A percentile compares a stretch with the other conserved stretches of the same genome.
Conservation (phyloP, 257 asterid genomes). For the Solanum paucissectum region DNA sequence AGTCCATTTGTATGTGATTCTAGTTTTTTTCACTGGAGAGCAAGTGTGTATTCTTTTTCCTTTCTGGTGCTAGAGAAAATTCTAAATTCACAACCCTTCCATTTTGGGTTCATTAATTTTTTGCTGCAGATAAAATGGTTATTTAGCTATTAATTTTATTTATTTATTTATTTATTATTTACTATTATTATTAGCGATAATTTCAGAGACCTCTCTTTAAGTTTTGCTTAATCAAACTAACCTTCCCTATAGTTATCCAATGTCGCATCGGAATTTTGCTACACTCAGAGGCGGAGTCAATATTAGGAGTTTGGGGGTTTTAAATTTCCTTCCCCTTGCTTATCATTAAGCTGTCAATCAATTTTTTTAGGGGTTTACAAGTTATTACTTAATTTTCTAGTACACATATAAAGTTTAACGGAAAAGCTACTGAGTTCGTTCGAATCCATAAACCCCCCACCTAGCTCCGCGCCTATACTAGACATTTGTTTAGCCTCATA, state of each 20-base stretch:
- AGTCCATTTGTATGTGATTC: slow-evolving; percentile 26
- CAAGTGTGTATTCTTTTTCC: slow-evolving; percentile 24
- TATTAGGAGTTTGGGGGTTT: too few relatives aligned
- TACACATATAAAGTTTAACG: too few relatives aligned
- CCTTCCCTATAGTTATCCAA: not conserved
- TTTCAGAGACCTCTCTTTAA: not conserved
- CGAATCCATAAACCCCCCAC: too few relatives aligned
- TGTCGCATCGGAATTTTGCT: not conserved
- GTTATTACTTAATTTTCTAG: too few relatives aligned
- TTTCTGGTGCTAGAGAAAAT: slow-evolving; percentile 11
- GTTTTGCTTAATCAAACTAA: not conserved
- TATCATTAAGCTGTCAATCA: too few relatives aligned
- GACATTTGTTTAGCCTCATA: too few relatives aligned
- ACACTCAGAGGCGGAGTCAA: too few relatives aligned
- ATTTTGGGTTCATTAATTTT: slow-evolving; percentile 15
- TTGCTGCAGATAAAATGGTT: slow-evolving; percentile 11
- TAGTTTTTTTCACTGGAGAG: slow-evolving; percentile 12
- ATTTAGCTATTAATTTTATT: not conserved
- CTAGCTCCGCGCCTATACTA: too few relatives aligned
- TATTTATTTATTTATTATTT: not conserved
- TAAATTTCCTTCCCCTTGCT: too few relatives aligned
- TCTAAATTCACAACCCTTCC: not conserved
- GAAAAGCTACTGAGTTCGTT: too few relatives aligned
- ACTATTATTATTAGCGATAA: not conserved
- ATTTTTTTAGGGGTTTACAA: too few relatives aligned